Conservation (phyloP, 2,329 filamentous ascomycete species). For the Ceratocystis destructans region DNA sequence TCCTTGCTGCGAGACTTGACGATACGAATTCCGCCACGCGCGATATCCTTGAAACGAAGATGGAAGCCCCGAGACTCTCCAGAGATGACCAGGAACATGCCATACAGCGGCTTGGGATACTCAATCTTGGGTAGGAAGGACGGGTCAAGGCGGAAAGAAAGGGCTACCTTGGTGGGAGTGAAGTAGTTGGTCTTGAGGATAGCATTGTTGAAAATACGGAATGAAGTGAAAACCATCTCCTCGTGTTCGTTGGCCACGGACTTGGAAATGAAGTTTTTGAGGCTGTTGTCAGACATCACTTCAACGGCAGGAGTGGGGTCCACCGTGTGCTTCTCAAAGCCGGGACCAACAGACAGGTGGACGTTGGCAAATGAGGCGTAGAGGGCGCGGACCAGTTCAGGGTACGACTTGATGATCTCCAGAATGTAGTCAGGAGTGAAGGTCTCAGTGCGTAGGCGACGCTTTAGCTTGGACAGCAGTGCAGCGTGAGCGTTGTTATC, state of each 20-base stretch:
- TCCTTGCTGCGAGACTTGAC: conserved; percentile 97
- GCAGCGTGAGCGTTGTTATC: conserved; percentile 77
- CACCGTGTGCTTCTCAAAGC: conserved; percentile 37
- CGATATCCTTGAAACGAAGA: conserved; percentile 91
- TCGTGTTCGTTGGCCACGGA: conserved; percentile 89
- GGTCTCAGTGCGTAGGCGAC: conserved; percentile 84
- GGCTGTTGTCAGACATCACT: conserved; percentile 58
- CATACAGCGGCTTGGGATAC: conserved; percentile 85
- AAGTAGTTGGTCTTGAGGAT: conserved; percentile 96
- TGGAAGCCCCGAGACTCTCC: conserved; percentile 97
- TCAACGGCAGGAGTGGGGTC: conserved; percentile 43
- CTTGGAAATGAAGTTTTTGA: conserved; percentile 61
- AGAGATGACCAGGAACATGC: conserved; percentile 97
- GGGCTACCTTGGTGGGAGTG: conserved; percentile 92
- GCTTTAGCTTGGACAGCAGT: conserved; percentile 86
- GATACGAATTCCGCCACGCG: conserved; percentile 92
- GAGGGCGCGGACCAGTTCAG: conserved; percentile 68
- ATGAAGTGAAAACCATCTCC: conserved; percentile 93
- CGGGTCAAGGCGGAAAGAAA: conserved; percentile 89
- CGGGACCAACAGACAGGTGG: conserved; percentile 49
- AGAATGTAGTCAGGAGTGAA: conserved; percentile 97
- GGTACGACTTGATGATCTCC: conserved; percentile 89
- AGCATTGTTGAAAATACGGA: conserved; percentile 86
- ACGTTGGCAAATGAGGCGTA: conserved; percentile 86
- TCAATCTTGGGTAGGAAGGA: conserved; percentile 79